Base-by-base conservation (phyloP, 2,329 filamentous ascomycete genomes). In the Chrysoporthe austroafricana region DNA sequence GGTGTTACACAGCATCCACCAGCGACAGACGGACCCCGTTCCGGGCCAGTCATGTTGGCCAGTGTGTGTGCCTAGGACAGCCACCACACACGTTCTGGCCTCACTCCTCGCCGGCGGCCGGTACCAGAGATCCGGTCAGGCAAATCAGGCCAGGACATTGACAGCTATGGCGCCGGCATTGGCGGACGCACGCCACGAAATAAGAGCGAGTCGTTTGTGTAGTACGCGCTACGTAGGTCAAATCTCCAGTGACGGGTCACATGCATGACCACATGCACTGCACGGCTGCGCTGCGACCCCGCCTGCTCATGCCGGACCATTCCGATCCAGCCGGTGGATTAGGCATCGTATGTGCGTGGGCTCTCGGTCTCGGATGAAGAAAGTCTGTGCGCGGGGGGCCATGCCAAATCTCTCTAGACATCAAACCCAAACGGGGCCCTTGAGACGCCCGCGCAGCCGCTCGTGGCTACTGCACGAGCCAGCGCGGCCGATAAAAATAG, bases 121-220 rank as follows among this genome's bases (percentile, higher is more conserved):
- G n/a, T 44, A 26, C 57, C 57, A 60, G n/a, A 39, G 44, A 60
- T 60, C 39, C 14, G 57, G 57, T 60, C 39, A 39, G n/a, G 26
- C 57, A 14, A 60, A 44, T 60, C 36, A 60, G n/a, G 9, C 16
- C 39, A 14, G 39, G 3, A 43, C 16, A n/a, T 43, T 42, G 11
- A 7, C 57, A 60, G 57, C 57, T 16, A 26, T 26, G 39, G n/a
- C 36, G 8, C 26, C 39, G 39, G n/a, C 9, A 44, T 43, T 1
- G n/a, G 34, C 34, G 34, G 34, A 36, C 5, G 11, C 9, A 60
- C 6, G n/a, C n/a, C 5, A 39, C 36, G 36, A 44, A 8, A 34
- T 11, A 60, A 8, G 39, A 32, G 39, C 21, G 50, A 43, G 4
- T 21, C 36, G 54, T 2, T 43, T 32, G 39, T 60, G 39, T n/a